Base-by-base conservation (phyloP, 345 rosid genomes). In the Murraya koenigii region DNA sequence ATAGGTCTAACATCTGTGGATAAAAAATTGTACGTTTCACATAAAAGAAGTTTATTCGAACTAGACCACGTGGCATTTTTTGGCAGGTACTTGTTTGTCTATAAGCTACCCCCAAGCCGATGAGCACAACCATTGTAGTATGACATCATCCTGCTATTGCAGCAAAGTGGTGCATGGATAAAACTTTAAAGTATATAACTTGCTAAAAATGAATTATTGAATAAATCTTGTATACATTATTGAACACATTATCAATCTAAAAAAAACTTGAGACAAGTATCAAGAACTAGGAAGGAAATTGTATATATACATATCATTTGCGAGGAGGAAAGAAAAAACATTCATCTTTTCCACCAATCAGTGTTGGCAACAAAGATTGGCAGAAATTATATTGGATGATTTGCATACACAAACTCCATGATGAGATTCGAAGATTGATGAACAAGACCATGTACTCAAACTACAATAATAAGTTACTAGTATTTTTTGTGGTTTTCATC, bases 21-120 rank as follows among this genome's bases (percentile, higher is more conserved):
- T 71, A 30, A 60, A 71, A 65, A 80, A 30, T 74, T 74, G 76
- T 44, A 79, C 30, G 55, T 73, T 38, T 32, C 33, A 49, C 63
- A 75, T 44, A 63, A 71, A n/a, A n/a, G n/a, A 78, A 77, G 35
- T 61, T 80, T 10, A 55, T 72, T 82, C 49, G 15, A 79, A 77
- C 13, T 66, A 69, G 68, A 98, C 97, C 94, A 97, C 19, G 39
- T 77, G 75, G 92, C 89, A 72, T 62, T 88, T 76, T 81, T 86
- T 79, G 99, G 98, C 85, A 87, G 92, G 84, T 92, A 90, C 82
- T 94, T 96, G 72, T 88, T 92, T 11, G 86, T 87, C 99, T 97
- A 96, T 71, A 94, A 78, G 79, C 82, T 86, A 86, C 89, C 77
- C 69, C 83, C 82, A 52, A 79, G 82, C 59, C 79, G 88, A 80